Percentiles rank a stretch among this genome's conserved stretches.
Conservation (phyloP, 2,329 filamentous ascomycete genomes). For the Orbilia javanica region DNA sequence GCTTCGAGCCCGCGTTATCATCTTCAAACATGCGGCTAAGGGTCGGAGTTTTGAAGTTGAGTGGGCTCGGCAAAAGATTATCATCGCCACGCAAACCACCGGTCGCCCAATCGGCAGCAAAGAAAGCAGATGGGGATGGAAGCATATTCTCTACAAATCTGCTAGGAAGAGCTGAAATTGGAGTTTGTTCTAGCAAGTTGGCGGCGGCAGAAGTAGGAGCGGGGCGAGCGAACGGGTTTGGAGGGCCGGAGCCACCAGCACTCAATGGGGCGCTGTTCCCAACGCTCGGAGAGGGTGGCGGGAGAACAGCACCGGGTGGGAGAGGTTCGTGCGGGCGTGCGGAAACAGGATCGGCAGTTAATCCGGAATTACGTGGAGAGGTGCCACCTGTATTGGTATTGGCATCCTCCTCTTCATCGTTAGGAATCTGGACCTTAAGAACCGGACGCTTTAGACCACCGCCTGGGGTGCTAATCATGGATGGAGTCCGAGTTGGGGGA, state of each 20-base stretch:
- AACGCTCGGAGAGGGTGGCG: conserved; percentile 91
- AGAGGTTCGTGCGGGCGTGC: conserved; percentile 65
- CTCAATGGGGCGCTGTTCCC: conserved; percentile 76
- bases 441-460: conserved; percentile 75
- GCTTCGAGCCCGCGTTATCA: conserved; percentile 40
- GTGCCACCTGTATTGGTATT: conserved; percentile 81
- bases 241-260: conserved; percentile 89
- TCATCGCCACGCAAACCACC: conserved; percentile 72
- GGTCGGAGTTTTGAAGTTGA: conserved; percentile 89
- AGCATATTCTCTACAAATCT: conserved; percentile 90
- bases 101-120: conserved; percentile 85
- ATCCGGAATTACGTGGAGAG: conserved; percentile 71
- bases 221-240: conserved; percentile 94
- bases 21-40: conserved; percentile 59
- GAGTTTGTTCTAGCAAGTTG: conserved; percentile 75
- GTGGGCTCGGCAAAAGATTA: conserved; percentile 89
- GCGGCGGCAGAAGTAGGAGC: conserved; percentile 72
- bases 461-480: conserved; percentile 71
- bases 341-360: conserved; percentile 72
- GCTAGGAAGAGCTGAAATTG: conserved; percentile 92
- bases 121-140: conserved; percentile 92
- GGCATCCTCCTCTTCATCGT: conserved; percentile 82
- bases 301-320: conserved; percentile 77
- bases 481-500: conserved; percentile 78
- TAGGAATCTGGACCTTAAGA: conserved; percentile 93